Evolutionary conservation across 2,329 filamentous ascomycete species (phyloP).

Genomic region (Colletotrichum zoysiae): DNA sequence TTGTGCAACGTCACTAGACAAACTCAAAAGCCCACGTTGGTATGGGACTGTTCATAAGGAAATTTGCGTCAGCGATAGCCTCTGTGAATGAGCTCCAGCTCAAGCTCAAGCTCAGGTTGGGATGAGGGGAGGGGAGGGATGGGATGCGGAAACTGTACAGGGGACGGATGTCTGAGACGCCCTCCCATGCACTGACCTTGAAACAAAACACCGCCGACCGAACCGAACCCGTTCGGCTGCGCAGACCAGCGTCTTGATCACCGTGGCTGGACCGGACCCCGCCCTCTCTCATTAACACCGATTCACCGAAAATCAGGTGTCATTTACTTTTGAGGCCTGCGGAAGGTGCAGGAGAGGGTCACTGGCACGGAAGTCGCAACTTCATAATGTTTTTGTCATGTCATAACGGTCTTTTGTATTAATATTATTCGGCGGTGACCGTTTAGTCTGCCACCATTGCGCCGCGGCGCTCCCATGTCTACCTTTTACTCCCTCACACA

Average conservation of each 20-base stretch:
- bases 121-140: constrained; percentile 19
- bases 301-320: neutral
- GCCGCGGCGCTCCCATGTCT: constrained; percentile 37
- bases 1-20: constrained; percentile 22
- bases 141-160: constrained; percentile 1
- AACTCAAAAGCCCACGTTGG: constrained; percentile 35
- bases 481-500: constrained; percentile 9
- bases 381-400: constrained; percentile 14
- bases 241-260: constrained; percentile 16
- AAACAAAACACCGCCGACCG: constrained; percentile 27
- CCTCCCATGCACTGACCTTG: constrained; percentile 36
- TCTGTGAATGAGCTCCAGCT: constrained; percentile 19
- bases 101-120: neutral
- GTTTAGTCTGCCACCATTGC: constrained; percentile 20
- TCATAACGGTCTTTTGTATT: constrained; percentile 40
- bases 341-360: neutral
- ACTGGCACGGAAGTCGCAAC: neutral
- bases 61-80: constrained; percentile 17
- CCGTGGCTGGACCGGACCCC: constrained; percentile 8
- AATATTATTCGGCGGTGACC: constrained; percentile 33
- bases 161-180: constrained; percentile 31
- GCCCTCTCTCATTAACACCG: neutral
- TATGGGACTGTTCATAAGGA: constrained; percentile 26
- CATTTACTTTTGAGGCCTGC: neutral
- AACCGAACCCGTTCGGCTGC: constrained; percentile 19